Base-by-base conservation (phyloP, 805 yeast species). In the Starmerella floris region DNA sequence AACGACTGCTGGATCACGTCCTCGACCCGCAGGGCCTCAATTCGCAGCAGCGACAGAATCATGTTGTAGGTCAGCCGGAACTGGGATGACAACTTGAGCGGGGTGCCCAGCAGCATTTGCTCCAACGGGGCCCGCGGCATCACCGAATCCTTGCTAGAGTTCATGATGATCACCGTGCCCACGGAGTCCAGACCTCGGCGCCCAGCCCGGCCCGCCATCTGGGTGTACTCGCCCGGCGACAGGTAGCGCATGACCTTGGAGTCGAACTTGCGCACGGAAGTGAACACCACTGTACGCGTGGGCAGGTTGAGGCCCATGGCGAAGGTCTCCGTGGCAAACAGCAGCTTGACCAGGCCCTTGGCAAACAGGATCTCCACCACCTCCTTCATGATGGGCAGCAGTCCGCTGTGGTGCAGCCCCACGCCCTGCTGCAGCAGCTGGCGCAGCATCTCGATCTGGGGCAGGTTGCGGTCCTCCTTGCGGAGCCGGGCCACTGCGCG, bases 191-290 rank as follows among this genome's bases (percentile, higher is more conserved):
- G 65, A 28, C 98, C 98, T 67, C 98, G 77, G 64, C 98, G 77
- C 46, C 98, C 98, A 0, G 98, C 98, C 62, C 98, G 74, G 35
- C 98, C 98, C 0, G 96, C 87, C 98, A 91, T 91, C 63, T 88
- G 98, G 0, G 97, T 91, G 59, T 88, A 91, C 60, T 91, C 98
- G 42, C 98, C 98, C 0, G 98, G 95, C 9, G 79, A 69, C 46
- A 91, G 67, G 56, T 79, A 74, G 61, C 98, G 72, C 62, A 83
- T 76, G 0, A 73, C 73, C 25, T 77, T 71, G 36, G 97, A 97
- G 58, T 91, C 98, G 59, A 88, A 95, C 57, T 91, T 91, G 51
- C 88, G 67, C 39, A 80, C 65, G 37, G 80, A 83, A 48, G 84
- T 74, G 60, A 91, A 91, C 1, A 88, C 87, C 28, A 91, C 98